Evolutionary conservation across 192 early-diverging fungal species (phyloP).

Genomic region (Entophlyctis luteolus): DNA sequence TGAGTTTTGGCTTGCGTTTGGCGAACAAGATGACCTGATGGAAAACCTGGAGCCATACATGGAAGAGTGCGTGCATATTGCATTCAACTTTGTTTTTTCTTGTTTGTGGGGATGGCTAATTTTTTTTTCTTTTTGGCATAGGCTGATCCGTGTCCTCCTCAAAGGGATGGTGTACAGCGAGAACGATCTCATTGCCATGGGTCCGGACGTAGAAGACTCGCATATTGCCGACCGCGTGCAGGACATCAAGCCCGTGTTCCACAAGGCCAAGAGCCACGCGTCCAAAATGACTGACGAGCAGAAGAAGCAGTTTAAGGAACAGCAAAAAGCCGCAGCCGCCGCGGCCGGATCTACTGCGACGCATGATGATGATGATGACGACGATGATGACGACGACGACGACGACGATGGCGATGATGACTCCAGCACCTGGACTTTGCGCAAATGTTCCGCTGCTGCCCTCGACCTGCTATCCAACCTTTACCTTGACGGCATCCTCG

Average conservation of each 20-base stretch:
- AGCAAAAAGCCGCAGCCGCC: constrained; percentile 31
- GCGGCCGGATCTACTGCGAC: not conserved
- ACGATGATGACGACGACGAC: constrained; percentile 79
- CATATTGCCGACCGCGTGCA: constrained; percentile 81
- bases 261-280: constrained; percentile 76
- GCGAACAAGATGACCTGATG: constrained; percentile 81
- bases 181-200: constrained; percentile 74
- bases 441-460: constrained; percentile 97
- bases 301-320: constrained; percentile 39
- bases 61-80: constrained; percentile 10
- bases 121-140: constrained; percentile 24
- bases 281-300: constrained; percentile 44
- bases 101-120: not conserved
- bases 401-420: constrained; percentile 84
- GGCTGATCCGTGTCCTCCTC: constrained; percentile 86
- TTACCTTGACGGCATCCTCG: constrained; percentile 79
- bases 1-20: constrained; percentile 98
- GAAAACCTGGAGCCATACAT: constrained; percentile 53
- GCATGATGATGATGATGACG: constrained; percentile 48
- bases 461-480: constrained; percentile 90
- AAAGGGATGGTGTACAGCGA: constrained; percentile 96
- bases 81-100: constrained; percentile 11
- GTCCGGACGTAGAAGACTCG: constrained; percentile 72
- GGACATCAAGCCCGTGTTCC: constrained; percentile 93
- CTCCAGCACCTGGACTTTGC: constrained; percentile 92